Conservation (phyloP, 1,139 yeast genomes). For the Pichia sp. region DNA sequence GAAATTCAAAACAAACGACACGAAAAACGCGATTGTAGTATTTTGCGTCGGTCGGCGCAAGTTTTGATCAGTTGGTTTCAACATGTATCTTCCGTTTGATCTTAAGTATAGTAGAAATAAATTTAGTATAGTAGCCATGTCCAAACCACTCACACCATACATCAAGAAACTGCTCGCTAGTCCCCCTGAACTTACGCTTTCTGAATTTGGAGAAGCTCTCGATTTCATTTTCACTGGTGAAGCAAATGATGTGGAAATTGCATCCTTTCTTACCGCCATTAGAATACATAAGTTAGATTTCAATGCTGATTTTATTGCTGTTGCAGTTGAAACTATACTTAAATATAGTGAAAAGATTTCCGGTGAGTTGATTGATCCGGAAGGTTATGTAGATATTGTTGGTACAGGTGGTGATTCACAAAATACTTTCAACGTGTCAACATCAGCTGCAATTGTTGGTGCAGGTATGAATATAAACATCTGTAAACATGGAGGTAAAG, state of each 20-base stretch:
- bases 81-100: neutral
- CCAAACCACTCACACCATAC: constrained; percentile 38
- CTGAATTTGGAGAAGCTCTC: constrained; percentile 56
- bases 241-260: constrained; percentile 64
- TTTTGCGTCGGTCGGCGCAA: neutral
- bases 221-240: constrained; percentile 52
- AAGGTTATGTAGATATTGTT: constrained; percentile 77
- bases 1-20: neutral
- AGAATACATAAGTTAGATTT: constrained; percentile 75
- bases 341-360: constrained; percentile 53
- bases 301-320: constrained; percentile 72
- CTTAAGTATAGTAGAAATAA: neutral
- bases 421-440: constrained; percentile 91
- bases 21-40: neutral
- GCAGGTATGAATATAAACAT: constrained; percentile 75
- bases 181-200: constrained; percentile 55
- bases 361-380: constrained; percentile 35
- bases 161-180: constrained; percentile 52
- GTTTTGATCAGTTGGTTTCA: neutral
- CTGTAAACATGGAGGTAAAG: constrained; percentile 95
- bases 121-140: constrained; percentile 3
- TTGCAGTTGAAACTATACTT: constrained; percentile 68
- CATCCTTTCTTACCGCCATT: constrained; percentile 74
- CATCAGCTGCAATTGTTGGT: constrained; percentile 89
- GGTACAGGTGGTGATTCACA: constrained; percentile 99